Evolutionary conservation across 768 basidiomycete genomes (phyloP), one percentile per base, ranked within the genome.

Genomic region (Termitomyces sp.): DNA sequence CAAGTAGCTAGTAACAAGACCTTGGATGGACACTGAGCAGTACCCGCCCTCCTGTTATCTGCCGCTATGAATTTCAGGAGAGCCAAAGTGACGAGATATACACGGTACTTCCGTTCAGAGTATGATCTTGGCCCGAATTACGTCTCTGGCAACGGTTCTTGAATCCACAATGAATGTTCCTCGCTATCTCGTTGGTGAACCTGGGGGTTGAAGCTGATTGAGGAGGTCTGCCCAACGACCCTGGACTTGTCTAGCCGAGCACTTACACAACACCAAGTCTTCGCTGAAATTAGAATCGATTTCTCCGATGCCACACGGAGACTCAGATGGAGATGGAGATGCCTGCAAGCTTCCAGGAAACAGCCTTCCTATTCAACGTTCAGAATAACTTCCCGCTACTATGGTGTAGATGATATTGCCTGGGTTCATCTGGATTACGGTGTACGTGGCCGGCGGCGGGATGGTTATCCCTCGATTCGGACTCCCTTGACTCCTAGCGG

Each of bases 61-160:
- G 33, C 52, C 52, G 52, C 38, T 26, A 52, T 41, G 52, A 52
- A 52, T n/a, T 52, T 52, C n/a, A 28, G 52, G 26, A 52, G 38
- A 41, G 52, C n/a, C 52, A 52, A 52, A 52, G n/a, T 52, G 52
- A 41, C 43, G 45, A 46, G 54, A 26, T 35, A 35, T 55, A 18
- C 32, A 46, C 11, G 10, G 33, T 18, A 18, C 20, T 45, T 32
- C n/a, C 32, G 30, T 24, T 33, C 32, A 52, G 52, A 45, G 53
- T 32, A 14, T 44, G 43, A 54, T 45, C 41, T 36, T 35, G 11
- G 43, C 20, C 54, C 54, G 43, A 46, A 55, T 55, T 55, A 55
- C 54, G 54, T 55, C 41, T 38, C 40, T 24, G 10, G 33, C 5
- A 45, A 22, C 54, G n/a, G n/a, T 45, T 45, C 51, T 36, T 52